These are phyloP conservation scores for Flaveria floridana DNA, from an alignment of 140 eudicot species.

Conservation along the genomic window DNA sequence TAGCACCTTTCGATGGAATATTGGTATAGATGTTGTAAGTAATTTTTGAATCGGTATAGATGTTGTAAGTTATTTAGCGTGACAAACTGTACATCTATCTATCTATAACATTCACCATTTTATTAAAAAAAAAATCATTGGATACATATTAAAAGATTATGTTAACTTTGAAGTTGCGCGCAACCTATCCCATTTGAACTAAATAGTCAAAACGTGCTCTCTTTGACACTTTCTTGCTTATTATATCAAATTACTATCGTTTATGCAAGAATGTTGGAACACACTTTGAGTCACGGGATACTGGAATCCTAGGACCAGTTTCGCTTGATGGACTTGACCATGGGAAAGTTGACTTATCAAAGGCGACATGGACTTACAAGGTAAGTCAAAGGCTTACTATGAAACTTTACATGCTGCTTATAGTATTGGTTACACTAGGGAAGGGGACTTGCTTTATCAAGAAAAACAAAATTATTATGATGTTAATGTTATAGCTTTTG, in stretches of 20 bases:
- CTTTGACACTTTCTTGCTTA: constrained; percentile 11
- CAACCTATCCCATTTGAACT: background rate
- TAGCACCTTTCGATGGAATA: background rate
- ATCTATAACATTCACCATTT: background rate
- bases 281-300: constrained; percentile 71
- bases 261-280: constrained; percentile 65
- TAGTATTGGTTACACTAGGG: background rate
- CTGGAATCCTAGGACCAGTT: constrained; percentile 74
- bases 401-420: background rate
- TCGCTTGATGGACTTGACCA: constrained; percentile 57
- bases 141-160: background rate
- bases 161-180: background rate
- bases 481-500: background rate
- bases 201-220: constrained; percentile 13
- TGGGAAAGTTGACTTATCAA: constrained; percentile 61
- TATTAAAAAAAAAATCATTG: background rate
- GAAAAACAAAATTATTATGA: too few relatives aligned
- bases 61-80: background rate
- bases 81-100: background rate
- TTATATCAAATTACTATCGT: background rate
- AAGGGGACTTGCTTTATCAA: background rate
- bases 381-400: constrained; percentile 29
- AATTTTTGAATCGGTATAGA: background rate
- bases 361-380: constrained; percentile 75
- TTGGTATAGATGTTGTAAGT: background rate